Base-by-base conservation (phyloP, 139 green algal species). In the Closterium sp. region DNA sequence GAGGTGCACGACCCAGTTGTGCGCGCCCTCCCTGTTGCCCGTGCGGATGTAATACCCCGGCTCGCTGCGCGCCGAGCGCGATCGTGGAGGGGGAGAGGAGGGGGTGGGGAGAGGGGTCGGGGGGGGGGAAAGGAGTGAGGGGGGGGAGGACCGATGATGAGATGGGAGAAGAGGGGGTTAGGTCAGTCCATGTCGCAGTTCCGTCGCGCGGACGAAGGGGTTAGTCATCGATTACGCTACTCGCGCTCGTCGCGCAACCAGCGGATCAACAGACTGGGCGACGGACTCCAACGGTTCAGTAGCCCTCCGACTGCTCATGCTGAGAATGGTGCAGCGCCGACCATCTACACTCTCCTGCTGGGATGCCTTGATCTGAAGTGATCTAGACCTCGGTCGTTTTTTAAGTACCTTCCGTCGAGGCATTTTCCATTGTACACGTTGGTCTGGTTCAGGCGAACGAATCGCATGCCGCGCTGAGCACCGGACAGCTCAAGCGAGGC, bases 11-110 rank as follows among this genome's bases (percentile, higher is more conserved):
- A 86, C 30, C 83, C 83, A 86, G 30, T 33, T 86, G 21, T 32
- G n/a, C 83, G 83, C 83, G 30, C 83, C 83, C 21, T 12, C 9
- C 83, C 25, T 33, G 30, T 86, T 32, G 30, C 83, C 83, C 30
- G 8, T 32, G n/a, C 83, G 83, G 12, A 86, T 86, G 83, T 86
- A 86, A 23, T 86, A 86, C 83, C 83, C 83, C 30, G 83, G 83
- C 30, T 32, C 30, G 83, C 83, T 86, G 83, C 83, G 30, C 30
- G 83, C 30, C 64, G 12, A 83, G 31, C 9, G n/a, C 5, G 30
- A 34, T 32, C 30, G 81, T 16, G 31, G 9, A 2, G 83, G 7
- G 30, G 83, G 30, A 33, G 28, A 34, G 6, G 83, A 86, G 4
- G 64, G 64, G 12, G 16, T 83, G 10, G 64, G 64, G 5, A 85